Evolutionary conservation across 345 rosid genomes (phyloP).

Genomic region (Turritis glabra): DNA sequence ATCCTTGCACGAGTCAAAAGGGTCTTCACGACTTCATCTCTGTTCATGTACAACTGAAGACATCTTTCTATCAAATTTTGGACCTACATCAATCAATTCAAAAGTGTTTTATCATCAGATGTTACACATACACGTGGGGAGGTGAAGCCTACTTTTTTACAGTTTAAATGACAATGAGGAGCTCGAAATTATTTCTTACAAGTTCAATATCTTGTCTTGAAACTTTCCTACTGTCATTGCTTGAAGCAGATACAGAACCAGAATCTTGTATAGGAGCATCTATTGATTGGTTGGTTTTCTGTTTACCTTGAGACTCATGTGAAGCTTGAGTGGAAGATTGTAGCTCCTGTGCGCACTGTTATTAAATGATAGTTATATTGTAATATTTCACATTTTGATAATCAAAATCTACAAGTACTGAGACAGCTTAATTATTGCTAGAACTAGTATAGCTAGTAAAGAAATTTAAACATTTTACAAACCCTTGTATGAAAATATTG

Average conservation of each 20-base stretch:
- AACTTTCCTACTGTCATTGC: conserved; percentile 83
- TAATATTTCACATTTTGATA: background rate
- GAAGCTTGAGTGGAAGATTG: conserved; percentile 73
- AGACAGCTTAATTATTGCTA: background rate
- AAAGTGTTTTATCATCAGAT: conserved; percentile 17
- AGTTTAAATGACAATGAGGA: conserved; percentile 11
- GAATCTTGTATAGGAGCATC: conserved; percentile 78
- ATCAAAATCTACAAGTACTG: background rate
- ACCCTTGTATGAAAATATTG: background rate
- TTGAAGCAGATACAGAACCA: conserved; percentile 87
- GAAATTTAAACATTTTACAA: background rate
- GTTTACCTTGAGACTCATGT: conserved; percentile 78
- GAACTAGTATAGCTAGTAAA: background rate
- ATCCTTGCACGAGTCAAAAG: conserved; percentile 45
- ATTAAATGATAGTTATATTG: conserved; percentile 11
- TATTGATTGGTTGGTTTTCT: conserved; percentile 59
- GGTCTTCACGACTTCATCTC: conserved; percentile 49
- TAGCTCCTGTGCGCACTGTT: conserved; percentile 64
- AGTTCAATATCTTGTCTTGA: conserved; percentile 96
- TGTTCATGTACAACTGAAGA: conserved; percentile 57
- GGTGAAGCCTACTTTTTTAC: background rate
- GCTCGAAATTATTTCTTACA: conserved; percentile 39
- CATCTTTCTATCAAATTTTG: conserved; percentile 62
- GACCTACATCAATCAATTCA: conserved; percentile 43
- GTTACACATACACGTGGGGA: conserved; percentile 2